Evolutionary conservation across 108 stramenopile species (phyloP).

Genomic region (Nitzschia sp.): DNA sequence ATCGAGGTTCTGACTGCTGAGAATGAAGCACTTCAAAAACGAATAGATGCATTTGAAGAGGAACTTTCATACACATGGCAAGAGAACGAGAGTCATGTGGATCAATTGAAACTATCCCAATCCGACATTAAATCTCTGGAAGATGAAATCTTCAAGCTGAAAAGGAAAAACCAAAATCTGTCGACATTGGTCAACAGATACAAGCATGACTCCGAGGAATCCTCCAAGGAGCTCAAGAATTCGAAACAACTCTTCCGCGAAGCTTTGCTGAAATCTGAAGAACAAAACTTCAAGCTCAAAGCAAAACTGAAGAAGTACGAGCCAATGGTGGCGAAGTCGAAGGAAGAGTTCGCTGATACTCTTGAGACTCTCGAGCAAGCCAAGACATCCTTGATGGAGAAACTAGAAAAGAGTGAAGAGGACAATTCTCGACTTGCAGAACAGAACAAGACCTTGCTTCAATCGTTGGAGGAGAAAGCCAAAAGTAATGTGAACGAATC

Average conservation of each 20-base stretch:
- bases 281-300: constrained; percentile 15
- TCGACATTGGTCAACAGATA: constrained; percentile 10
- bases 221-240: constrained; percentile 15
- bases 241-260: constrained; percentile 23
- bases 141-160: constrained; percentile 29
- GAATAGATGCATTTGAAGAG: constrained; percentile 20
- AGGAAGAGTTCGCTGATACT: constrained; percentile 4
- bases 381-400: constrained; percentile 1
- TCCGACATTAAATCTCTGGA: constrained; percentile 18
- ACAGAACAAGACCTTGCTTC: not conserved
- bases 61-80: constrained; percentile 7
- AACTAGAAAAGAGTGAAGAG: not conserved
- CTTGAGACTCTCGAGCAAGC: constrained; percentile 1
- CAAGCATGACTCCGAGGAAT: constrained; percentile 15
- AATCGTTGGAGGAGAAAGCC: not conserved
- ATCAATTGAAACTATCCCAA: constrained; percentile 8
- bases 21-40: constrained; percentile 17
- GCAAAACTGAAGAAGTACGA: constrained; percentile 9
- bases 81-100: constrained; percentile 14
- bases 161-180: constrained; percentile 22
- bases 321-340: constrained; percentile 2
- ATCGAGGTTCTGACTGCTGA: constrained; percentile 17
- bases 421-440: not conserved
- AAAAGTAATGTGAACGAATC: not conserved
- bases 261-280: constrained; percentile 11